Evolutionary conservation across 192 early-diverging fungal species (phyloP).

Genomic region (Podila epicladia): DNA sequence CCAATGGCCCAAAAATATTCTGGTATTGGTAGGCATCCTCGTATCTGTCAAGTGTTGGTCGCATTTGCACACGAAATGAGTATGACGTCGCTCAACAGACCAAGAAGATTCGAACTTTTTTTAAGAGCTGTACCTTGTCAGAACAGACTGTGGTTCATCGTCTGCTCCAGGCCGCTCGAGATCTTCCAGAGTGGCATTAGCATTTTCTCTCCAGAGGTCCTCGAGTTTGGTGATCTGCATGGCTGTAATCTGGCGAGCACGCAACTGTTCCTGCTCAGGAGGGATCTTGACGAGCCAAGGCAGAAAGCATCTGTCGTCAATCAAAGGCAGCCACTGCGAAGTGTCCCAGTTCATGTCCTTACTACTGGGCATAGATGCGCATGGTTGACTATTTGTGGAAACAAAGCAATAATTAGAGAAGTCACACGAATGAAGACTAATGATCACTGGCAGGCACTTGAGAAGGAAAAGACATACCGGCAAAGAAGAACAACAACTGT

Average conservation of each 20-base stretch:
- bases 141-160: conserved; percentile 86
- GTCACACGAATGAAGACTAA: neutral
- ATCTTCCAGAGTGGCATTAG: conserved; percentile 80
- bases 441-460: neutral
- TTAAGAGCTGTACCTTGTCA: conserved; percentile 65
- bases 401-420: conserved; percentile 1
- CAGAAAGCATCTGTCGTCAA: conserved; percentile 93
- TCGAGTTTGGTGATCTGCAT: conserved; percentile 90
- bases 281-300: conserved; percentile 96
- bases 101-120: neutral
- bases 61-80: neutral
- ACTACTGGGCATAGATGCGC: conserved; percentile 86
- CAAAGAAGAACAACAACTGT: conserved; percentile 98
- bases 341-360: conserved; percentile 98
- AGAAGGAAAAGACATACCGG: conserved; percentile 60
- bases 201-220: conserved; percentile 88
- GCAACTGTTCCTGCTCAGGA: conserved; percentile 82
- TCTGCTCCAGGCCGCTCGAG: conserved; percentile 83
- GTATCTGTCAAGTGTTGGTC: conserved; percentile 62
- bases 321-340: conserved; percentile 95
- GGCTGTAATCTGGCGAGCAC: conserved; percentile 84
- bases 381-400: conserved; percentile 74
- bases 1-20: conserved; percentile 93
- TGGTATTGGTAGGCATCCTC: conserved; percentile 99
- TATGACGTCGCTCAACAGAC: neutral